Evolutionary conservation across 495 filamentous ascomycete species (phyloP).

Genomic region (Letharia lupina): DNA sequence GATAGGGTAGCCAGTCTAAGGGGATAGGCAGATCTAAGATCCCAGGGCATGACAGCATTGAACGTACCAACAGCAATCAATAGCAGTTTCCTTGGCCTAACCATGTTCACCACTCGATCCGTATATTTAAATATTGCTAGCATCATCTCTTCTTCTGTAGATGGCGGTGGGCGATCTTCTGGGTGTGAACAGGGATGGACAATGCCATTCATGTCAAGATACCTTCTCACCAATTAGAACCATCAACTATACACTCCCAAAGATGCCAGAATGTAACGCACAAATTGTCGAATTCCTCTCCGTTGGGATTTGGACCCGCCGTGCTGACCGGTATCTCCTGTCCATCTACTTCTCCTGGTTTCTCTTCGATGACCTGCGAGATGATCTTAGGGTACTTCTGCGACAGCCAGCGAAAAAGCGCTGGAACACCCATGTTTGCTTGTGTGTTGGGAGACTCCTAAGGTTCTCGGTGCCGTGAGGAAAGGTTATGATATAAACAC

Average conservation of each 20-base stretch:
- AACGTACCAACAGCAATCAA: constrained; percentile 94
- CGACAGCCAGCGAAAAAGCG: constrained; percentile 87
- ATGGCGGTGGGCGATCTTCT: constrained; percentile 82
- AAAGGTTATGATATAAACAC: background rate
- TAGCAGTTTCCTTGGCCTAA: constrained; percentile 84
- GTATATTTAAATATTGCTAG: constrained; percentile 94
- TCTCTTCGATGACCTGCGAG: constrained; percentile 79
- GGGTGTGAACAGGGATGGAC: constrained; percentile 98
- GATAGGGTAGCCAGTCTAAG: constrained; percentile 14
- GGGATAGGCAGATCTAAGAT: background rate
- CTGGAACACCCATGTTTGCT: constrained; percentile 82
- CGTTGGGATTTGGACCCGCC: constrained; percentile 86
- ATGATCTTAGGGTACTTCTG: constrained; percentile 96
- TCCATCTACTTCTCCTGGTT: constrained; percentile 68
- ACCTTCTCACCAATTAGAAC: background rate
- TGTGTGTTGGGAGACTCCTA: background rate
- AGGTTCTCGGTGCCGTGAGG: background rate
- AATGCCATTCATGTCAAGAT: constrained; percentile 97
- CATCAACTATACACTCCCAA: background rate
- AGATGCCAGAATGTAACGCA: constrained; percentile 37
- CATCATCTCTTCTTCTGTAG: constrained; percentile 99
- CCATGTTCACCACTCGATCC: constrained; percentile 96
- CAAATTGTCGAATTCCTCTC: constrained; percentile 94
- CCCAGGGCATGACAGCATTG: constrained; percentile 15
- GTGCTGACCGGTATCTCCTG: constrained; percentile 73